These are phyloP conservation scores for Pseudotulostoma volvatum DNA, from an alignment of 495 filamentous ascomycete species.

Conservation along the genomic window DNA sequence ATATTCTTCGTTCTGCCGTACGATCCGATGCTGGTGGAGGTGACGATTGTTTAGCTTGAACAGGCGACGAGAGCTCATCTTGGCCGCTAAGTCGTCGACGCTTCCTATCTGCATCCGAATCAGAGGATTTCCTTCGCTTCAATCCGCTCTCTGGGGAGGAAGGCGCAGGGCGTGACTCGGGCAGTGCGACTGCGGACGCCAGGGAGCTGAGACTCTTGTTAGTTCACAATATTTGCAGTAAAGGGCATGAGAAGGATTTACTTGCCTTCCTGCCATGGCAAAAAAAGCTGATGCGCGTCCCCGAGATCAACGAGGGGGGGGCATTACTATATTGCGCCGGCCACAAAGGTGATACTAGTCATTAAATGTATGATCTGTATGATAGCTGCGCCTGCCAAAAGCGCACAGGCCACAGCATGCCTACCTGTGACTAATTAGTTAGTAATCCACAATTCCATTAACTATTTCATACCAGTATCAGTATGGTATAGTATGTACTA, in stretches of 20 bases:
- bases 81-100: slow-evolving; percentile 33
- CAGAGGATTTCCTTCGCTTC: slow-evolving; percentile 44
- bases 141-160: slow-evolving; percentile 18
- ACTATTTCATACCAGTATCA: too few species aligned
- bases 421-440: too few species aligned
- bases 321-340: too few species aligned
- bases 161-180: slow-evolving; percentile 11
- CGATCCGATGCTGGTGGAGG: slow-evolving; percentile 8
- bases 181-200: slow-evolving; percentile 50
- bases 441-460: too few species aligned
- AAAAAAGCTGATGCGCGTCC: too few species aligned
- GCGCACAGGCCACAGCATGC: too few species aligned
- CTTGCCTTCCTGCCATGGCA: slow-evolving; percentile 6
- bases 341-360: too few species aligned
- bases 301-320: too few species aligned
- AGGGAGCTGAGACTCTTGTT: slow-evolving; percentile 20
- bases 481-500: too few species aligned
- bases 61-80: slow-evolving; percentile 9
- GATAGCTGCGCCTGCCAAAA: too few species aligned
- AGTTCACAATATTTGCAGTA: not conserved
- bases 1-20: slow-evolving; percentile 29
- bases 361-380: too few species aligned
- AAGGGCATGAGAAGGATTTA: not conserved
- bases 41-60: slow-evolving; percentile 7
- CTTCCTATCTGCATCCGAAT: slow-evolving; percentile 37